phyloP scores from a whole-genome alignment of 2,329 filamentous ascomycete genomes.

The Camillea tinctor region DNA sequence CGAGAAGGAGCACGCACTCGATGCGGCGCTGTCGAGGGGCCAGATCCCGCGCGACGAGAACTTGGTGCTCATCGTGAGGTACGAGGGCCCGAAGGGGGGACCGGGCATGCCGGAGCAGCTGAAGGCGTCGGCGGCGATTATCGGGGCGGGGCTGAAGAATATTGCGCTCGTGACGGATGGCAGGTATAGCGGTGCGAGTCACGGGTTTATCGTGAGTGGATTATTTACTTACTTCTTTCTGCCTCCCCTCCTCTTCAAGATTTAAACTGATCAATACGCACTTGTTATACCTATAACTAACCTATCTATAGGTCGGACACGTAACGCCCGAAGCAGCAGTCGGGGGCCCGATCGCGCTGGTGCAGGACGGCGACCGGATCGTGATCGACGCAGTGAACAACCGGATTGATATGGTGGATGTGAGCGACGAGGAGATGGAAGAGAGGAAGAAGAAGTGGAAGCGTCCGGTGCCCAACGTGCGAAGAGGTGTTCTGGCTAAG shows the following conservation, averaged over 20 bases:
- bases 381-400: slow-evolving; percentile 85
- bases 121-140: slow-evolving; percentile 83
- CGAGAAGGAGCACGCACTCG: slow-evolving; percentile 78
- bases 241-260: neutral
- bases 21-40: slow-evolving; percentile 67
- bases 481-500: slow-evolving; percentile 83
- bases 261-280: too few relatives aligned
- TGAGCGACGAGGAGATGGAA: slow-evolving; percentile 68
- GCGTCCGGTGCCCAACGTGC: slow-evolving; percentile 68
- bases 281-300: too few relatives aligned
- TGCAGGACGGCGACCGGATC: slow-evolving; percentile 76
- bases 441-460: slow-evolving; percentile 66
- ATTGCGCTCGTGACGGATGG: slow-evolving; percentile 92
- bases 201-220: slow-evolving; percentile 43
- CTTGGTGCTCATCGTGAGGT: slow-evolving; percentile 84
- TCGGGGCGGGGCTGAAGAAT: slow-evolving; percentile 85
- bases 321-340: slow-evolving; percentile 87
- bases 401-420: slow-evolving; percentile 63
- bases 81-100: slow-evolving; percentile 90
- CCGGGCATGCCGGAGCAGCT: slow-evolving; percentile 97
- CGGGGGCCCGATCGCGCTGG: slow-evolving; percentile 83
- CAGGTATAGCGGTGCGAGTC: slow-evolving; percentile 80
- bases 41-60: slow-evolving; percentile 72
- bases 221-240: neutral
- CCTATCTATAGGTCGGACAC: slow-evolving; percentile 64